Evolutionary conservation across 1,284 basidiomycete genomes (phyloP).

Genomic region (Cutaneotrichosporon sp.): DNA sequence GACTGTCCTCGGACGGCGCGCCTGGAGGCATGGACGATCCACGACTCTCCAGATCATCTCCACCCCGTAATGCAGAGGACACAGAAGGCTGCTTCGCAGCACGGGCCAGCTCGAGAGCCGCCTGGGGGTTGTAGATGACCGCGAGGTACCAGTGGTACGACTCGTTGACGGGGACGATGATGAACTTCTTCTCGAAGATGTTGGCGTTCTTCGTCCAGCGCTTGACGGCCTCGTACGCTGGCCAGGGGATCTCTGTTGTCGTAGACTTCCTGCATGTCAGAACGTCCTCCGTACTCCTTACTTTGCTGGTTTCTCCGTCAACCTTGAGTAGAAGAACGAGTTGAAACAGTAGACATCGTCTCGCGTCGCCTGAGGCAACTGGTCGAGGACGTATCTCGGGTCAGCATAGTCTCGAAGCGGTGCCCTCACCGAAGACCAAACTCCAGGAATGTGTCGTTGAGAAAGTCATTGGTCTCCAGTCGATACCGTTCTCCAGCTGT

Average conservation of each 20-base stretch:
- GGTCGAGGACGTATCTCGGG: conserved; percentile 3
- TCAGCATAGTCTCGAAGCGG: conserved; percentile 8
- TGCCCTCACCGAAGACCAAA: conserved; percentile 80
- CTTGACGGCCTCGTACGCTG: conserved; percentile 78
- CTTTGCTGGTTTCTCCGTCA: conserved; percentile 66
- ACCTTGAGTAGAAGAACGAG: conserved; percentile 95
- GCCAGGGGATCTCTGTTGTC: conserved; percentile 30
- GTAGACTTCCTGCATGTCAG: conserved; percentile 23
- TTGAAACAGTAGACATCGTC: conserved; percentile 73
- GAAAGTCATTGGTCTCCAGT: conserved; percentile 68
- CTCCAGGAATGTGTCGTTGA: conserved; percentile 96
- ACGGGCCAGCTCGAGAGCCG: neutral
- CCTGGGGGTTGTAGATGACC: conserved; percentile 77
- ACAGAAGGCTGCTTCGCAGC: neutral
- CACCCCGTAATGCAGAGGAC: neutral
- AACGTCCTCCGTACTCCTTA: conserved; percentile 49
- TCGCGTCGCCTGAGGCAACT: neutral
- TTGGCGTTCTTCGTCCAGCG: conserved; percentile 89
- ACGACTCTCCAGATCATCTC: conserved; percentile 3
- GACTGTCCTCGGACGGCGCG: neutral
- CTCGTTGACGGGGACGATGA: conserved; percentile 97
- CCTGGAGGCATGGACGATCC: neutral
- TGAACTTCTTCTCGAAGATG: conserved; percentile 85
- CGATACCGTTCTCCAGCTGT: conserved; percentile 74
- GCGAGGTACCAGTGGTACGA: conserved; percentile 98